Base-by-base conservation (phyloP, 306 rosid genomes). In the Dicorynia guianensis region DNA sequence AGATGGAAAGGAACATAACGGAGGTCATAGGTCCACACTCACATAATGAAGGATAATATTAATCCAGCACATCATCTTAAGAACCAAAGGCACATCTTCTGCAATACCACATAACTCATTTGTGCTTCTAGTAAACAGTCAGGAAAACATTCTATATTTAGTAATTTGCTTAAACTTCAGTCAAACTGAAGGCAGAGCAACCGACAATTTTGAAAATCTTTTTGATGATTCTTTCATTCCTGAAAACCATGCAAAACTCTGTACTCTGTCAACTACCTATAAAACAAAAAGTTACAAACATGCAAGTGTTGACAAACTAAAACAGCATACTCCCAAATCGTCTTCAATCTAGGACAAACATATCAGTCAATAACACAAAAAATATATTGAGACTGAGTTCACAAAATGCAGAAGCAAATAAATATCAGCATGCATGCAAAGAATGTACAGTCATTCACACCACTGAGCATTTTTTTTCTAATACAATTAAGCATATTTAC, bases 401-500 rank as follows among this genome's bases (percentile, higher is more conserved):
- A 11, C 46, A 12, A 25, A 47, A 20, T 18, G 74, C 15, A 8
- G 25, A 44, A 46, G 13, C 4, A 20, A 65, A 43, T 62, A 14
- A 55, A 69, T n/a, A 43, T 13, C 33, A 20, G n/a, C 9, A 69
- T 8, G 58, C 74, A 72, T 67, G 61, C 4, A 11, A n/a, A 18
- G 30, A 44, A 36, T 33, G 68, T 9, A 61, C 43, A 74, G 8
- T 34, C 78, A 40, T 46, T 46, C 30, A 25, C 30, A 25, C 30
- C 30, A 2, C 30, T 25, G 1, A 25, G 30, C 30, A 25, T 25
- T 25, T 25, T 25, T 25, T 65, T 40, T 53, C 36, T 53, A 34
- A 6, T 3, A 19, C 20, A 47, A 25, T 40, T 14, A 18, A 75
- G 49, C 43, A 17, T 39, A 15, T 63, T 25, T 82, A 95, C 99